Base-by-base conservation (phyloP, 805 yeast genomes). In the Candida michaelii region DNA sequence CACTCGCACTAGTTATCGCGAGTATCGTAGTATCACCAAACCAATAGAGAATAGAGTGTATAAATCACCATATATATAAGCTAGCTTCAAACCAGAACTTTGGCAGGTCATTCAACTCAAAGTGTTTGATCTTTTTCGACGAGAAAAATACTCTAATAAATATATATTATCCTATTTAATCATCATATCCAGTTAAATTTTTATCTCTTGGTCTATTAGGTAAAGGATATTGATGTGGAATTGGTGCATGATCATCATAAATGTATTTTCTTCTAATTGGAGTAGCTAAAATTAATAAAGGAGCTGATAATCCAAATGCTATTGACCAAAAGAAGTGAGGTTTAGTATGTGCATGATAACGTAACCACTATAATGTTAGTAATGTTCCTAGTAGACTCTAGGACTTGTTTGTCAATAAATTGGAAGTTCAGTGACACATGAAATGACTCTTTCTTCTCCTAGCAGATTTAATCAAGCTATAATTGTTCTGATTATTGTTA, bases 261-360 rank as follows among this genome's bases (percentile, higher is more conserved):
- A 82, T 64, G 59, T 69, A 82, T 60, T 74, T 79, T 65, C 85
- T 79, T 74, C 95, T 82, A 36, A 84, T 54, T 23, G 89, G 89
- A 33, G 89, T 74, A 40, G 76, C 74, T 23, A 73, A 69, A 27
- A 85, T 71, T 43, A 84, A 75, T 4, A 80, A 62, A 10, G 93
- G 91, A 4, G 86, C 89, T 38, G 82, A 59, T 31, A 79, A 58
- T 6, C 89, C 95, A 55, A 85, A 71, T 27, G 72, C 71, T 15
- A 79, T 74, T 21, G 89, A 71, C 56, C 74, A 80, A 59, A 85
- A 82, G 49, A 84, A 69, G 64, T 85, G 88, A 31, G 95, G 95
- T 59, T 80, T 79, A 51, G 77, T 78, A 66, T 85, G 84, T 17
- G 90, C 85, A 53, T 81, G 82, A 66, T 79, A 85, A 60, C 90